phyloP scores from a whole-genome alignment of 164 flowering plant species.

The Macadamia tetraphylla region DNA sequence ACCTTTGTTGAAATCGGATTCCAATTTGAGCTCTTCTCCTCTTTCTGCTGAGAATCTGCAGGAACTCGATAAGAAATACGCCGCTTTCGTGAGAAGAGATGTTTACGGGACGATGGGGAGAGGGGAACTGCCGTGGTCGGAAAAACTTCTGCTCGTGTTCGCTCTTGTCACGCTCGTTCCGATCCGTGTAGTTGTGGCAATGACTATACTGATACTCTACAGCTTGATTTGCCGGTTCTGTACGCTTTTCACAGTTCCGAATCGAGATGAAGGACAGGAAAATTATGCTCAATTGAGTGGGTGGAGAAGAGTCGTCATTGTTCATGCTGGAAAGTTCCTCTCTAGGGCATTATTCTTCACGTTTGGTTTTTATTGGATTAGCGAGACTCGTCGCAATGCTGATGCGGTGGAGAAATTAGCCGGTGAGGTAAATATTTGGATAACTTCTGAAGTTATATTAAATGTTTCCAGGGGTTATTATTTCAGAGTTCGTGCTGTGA shows the following conservation, averaged over 20 bases:
- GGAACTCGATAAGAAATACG: slow-evolving; percentile 78
- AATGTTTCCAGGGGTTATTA: too few relatives aligned
- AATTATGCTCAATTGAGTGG: slow-evolving; percentile 82
- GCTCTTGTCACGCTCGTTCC: slow-evolving; percentile 71
- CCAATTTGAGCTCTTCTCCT: slow-evolving; percentile 5
- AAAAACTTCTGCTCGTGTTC: slow-evolving; percentile 56
- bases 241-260: slow-evolving; percentile 46
- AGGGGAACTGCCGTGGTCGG: slow-evolving; percentile 58
- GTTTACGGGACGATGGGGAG: slow-evolving; percentile 89
- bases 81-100: slow-evolving; percentile 72
- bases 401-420: slow-evolving; percentile 3
- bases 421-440: slow-evolving; percentile 7
- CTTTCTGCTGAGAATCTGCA: slow-evolving; percentile 19
- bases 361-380: slow-evolving; percentile 35
- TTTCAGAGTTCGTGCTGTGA: too few relatives aligned
- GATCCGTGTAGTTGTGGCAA: slow-evolving; percentile 41
- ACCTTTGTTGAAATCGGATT: slow-evolving; percentile 52
- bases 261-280: slow-evolving; percentile 31
- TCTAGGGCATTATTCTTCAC: slow-evolving; percentile 28
- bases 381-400: slow-evolving; percentile 7
- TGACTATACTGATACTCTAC: slow-evolving; percentile 29
- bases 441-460: too few relatives aligned
- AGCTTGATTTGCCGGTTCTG: slow-evolving; percentile 38
- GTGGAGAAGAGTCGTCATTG: slow-evolving; percentile 29
- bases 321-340: slow-evolving; percentile 24